These are phyloP conservation scores for Chimonanthus salicifolius DNA, from an alignment of 164 flowering plant genomes.

Conservation along the genomic window DNA sequence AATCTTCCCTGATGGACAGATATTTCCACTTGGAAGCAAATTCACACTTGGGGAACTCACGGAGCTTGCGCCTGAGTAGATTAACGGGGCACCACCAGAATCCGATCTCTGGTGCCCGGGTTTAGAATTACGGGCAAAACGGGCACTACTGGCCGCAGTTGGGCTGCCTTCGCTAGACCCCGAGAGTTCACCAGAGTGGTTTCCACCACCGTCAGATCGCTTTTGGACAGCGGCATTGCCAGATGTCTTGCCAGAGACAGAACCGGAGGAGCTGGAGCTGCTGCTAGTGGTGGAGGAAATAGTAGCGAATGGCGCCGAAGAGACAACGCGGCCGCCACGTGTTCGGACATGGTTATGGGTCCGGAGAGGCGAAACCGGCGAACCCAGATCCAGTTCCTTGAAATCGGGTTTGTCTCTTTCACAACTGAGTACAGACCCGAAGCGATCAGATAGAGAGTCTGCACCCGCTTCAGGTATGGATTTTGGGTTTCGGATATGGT, in stretches of 20 bases:
- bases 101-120: slow-evolving; percentile 47
- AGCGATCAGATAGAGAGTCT: slow-evolving; percentile 41
- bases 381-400: slow-evolving; percentile 74
- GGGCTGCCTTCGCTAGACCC: slow-evolving; percentile 36
- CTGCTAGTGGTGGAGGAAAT: slow-evolving; percentile 39
- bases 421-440: slow-evolving; percentile 30
- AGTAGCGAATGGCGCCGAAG: slow-evolving; percentile 14
- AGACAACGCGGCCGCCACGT: not conserved
- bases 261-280: slow-evolving; percentile 68
- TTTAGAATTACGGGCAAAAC: slow-evolving; percentile 15
- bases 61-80: slow-evolving; percentile 37
- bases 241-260: slow-evolving; percentile 32
- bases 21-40: slow-evolving; percentile 52
- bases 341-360: slow-evolving; percentile 4
- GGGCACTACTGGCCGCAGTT: slow-evolving; percentile 17
- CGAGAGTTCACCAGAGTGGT: slow-evolving; percentile 59
- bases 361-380: slow-evolving; percentile 77
- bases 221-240: slow-evolving; percentile 11
- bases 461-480: slow-evolving; percentile 23
- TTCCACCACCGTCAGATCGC: slow-evolving; percentile 20
- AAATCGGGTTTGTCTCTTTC: slow-evolving; percentile 68
- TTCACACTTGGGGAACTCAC: slow-evolving; percentile 24
- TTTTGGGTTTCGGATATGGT: slow-evolving; percentile 19
- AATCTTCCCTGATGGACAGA: slow-evolving; percentile 60
- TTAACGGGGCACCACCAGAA: slow-evolving; percentile 46